A percentile compares a stretch with the other conserved stretches of the same genome.
phyloP scores from a whole-genome alignment of 768 basidiomycete species.

The Mrakia blollopis region DNA sequence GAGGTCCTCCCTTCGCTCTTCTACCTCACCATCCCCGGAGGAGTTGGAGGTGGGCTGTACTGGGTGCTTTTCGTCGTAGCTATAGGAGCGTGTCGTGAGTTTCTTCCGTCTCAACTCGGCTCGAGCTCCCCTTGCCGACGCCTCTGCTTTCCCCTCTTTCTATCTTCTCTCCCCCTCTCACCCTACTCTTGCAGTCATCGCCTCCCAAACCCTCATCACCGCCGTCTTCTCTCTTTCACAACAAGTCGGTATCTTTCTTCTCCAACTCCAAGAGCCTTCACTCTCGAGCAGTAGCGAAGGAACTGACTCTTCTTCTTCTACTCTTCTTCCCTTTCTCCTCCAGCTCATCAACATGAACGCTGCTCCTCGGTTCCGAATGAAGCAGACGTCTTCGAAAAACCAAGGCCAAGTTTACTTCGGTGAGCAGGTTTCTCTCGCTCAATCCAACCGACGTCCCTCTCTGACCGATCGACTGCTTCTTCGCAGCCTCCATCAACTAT shows the following conservation, averaged over 20 bases:
- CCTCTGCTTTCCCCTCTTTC: conserved; percentile 52
- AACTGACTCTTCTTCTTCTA: too few species aligned
- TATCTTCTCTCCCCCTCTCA: conserved; percentile 50
- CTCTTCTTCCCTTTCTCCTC: neutral
- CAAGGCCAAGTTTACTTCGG: conserved; percentile 62
- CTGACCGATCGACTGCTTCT: neutral
- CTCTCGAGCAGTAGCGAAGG: too few species aligned
- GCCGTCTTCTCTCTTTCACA: conserved; percentile 56
- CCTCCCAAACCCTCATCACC: conserved; percentile 65
- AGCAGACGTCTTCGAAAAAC: conserved; percentile 58
- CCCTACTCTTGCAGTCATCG: conserved; percentile 42
- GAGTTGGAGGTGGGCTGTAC: conserved; percentile 53
- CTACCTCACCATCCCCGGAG: conserved; percentile 62
- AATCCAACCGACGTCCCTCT: neutral
- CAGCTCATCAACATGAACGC: conserved; percentile 59
- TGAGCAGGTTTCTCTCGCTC: neutral
- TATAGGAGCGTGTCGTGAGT: conserved; percentile 41
- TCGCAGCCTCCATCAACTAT: conserved; percentile 55
- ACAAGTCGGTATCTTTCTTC: conserved; percentile 40
- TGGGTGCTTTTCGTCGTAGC: conserved; percentile 52
- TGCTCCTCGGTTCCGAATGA: conserved; percentile 49
- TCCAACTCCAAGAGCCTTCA: too few species aligned
- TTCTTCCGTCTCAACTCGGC: neutral
- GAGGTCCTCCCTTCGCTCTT: conserved; percentile 57
- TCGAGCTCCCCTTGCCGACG: neutral